phyloP scores from a whole-genome alignment of 1,139 yeast genomes.

The Yarrowia galli region DNA sequence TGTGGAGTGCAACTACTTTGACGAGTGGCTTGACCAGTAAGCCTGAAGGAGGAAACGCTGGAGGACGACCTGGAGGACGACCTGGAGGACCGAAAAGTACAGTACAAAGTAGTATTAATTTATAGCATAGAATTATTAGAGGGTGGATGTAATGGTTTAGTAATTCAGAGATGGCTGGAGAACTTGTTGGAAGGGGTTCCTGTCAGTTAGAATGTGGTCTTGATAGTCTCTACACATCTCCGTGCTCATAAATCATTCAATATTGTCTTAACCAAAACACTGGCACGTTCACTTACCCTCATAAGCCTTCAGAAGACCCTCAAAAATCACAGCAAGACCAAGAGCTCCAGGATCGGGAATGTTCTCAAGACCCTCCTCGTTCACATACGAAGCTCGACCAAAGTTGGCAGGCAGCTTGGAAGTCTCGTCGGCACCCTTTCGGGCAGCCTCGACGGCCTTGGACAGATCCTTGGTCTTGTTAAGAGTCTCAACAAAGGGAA shows the following conservation, averaged over 20 bases:
- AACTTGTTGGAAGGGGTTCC: too few relatives aligned
- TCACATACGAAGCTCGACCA: slow-evolving; percentile 92
- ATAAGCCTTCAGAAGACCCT: slow-evolving; percentile 46
- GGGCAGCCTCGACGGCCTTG: slow-evolving; percentile 72
- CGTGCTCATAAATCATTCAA: too few relatives aligned
- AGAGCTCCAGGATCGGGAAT: slow-evolving; percentile 90
- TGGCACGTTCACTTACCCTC: slow-evolving; percentile 39
- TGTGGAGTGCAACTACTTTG: slow-evolving; percentile 50
- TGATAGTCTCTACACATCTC: too few relatives aligned
- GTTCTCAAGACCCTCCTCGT: slow-evolving; percentile 61
- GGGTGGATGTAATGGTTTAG: not conserved
- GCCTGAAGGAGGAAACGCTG: too few relatives aligned
- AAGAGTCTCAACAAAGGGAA: slow-evolving; percentile 79
- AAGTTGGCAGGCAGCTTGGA: slow-evolving; percentile 79
- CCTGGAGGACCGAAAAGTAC: too few relatives aligned
- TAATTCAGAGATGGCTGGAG: too few relatives aligned
- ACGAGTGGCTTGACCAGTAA: slow-evolving; percentile 48
- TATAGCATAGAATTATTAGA: slow-evolving; percentile 10
- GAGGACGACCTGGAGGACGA: too few relatives aligned
- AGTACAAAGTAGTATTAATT: slow-evolving; percentile 21
- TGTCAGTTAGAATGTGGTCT: too few relatives aligned
- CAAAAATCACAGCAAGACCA: slow-evolving; percentile 50
- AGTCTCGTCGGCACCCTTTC: slow-evolving; percentile 77
- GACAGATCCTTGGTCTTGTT: slow-evolving; percentile 58
- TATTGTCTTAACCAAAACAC: too few relatives aligned